Evolutionary conservation across 2,329 filamentous ascomycete species (phyloP).

Genomic region (Hymenoscyphus fructigenus): DNA sequence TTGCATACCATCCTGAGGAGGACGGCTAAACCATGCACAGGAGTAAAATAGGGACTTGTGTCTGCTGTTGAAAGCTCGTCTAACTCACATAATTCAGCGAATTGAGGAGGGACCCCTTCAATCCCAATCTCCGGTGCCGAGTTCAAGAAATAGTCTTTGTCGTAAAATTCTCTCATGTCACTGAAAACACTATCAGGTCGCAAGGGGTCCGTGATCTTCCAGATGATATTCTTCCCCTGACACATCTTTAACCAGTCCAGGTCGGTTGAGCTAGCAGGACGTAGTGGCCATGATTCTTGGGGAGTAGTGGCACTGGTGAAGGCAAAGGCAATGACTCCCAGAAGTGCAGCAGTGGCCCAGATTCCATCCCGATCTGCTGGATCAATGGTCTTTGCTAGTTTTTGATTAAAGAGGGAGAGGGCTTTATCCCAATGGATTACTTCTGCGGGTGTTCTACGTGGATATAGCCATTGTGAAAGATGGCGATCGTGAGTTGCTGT

Average conservation of each 20-base stretch:
- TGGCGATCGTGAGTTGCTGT: constrained; percentile 54
- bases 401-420: constrained; percentile 47
- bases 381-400: constrained; percentile 40
- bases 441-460: constrained; percentile 37
- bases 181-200: constrained; percentile 49
- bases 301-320: constrained; percentile 44
- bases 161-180: constrained; percentile 15
- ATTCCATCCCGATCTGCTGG: constrained; percentile 46
- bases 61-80: no score
- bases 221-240: constrained; percentile 55
- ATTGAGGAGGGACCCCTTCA: constrained; percentile 14
- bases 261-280: constrained; percentile 41
- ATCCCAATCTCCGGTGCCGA: not conserved
- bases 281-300: constrained; percentile 56
- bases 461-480: constrained; percentile 31
- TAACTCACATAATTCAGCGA: not conserved
- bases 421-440: constrained; percentile 49
- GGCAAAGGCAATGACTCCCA: constrained; percentile 47
- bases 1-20: no score
- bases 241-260: constrained; percentile 59
- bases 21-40: no score
- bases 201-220: constrained; percentile 49
- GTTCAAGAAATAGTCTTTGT: not conserved
- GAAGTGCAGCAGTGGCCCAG: constrained; percentile 48
- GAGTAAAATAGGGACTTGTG: no score